phyloP scores from a whole-genome alignment of 805 yeast genomes.

The Ogataea thermomethanolica region DNA sequence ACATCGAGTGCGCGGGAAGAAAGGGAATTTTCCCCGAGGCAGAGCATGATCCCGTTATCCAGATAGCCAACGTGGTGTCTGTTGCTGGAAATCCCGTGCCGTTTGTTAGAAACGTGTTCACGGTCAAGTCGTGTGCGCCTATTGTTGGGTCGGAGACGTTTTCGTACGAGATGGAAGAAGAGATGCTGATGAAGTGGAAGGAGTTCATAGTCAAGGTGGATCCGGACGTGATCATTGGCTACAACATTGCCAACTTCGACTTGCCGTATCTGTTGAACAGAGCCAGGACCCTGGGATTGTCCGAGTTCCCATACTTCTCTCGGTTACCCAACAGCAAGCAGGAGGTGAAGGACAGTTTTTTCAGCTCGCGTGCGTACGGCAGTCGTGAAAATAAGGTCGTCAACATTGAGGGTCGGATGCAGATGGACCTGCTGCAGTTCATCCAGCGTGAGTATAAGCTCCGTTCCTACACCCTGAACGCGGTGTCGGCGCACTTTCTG shows the following conservation, averaged over 20 bases:
- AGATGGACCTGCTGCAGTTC: slow-evolving; percentile 87
- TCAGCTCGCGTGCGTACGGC: slow-evolving; percentile 95
- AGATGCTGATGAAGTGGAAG: slow-evolving; percentile 82
- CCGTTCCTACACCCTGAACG: slow-evolving; percentile 90
- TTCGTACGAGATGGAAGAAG: slow-evolving; percentile 69
- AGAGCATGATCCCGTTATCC: slow-evolving; percentile 88
- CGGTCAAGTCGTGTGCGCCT: slow-evolving; percentile 86
- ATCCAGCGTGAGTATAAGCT: slow-evolving; percentile 92
- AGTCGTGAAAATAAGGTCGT: slow-evolving; percentile 88
- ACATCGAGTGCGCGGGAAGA: slow-evolving; percentile 98
- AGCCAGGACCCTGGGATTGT: slow-evolving; percentile 66
- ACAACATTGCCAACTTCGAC: slow-evolving; percentile 92
- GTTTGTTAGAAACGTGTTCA: slow-evolving; percentile 90
- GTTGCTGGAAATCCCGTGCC: slow-evolving; percentile 81
- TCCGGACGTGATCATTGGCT: slow-evolving; percentile 96
- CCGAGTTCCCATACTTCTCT: slow-evolving; percentile 81
- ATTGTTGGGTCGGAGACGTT: slow-evolving; percentile 91
- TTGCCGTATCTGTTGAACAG: slow-evolving; percentile 89
- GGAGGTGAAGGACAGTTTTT: slow-evolving; percentile 74
- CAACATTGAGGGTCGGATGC: slow-evolving; percentile 95
- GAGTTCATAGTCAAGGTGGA: slow-evolving; percentile 81
- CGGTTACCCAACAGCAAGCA: slow-evolving; percentile 66
- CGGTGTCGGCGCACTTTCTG: slow-evolving; percentile 90
- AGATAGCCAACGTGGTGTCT: slow-evolving; percentile 93
- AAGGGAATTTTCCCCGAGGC: slow-evolving; percentile 97